Conservation (phyloP, 768 basidiomycete genomes). For the Scleroderma bovista region DNA sequence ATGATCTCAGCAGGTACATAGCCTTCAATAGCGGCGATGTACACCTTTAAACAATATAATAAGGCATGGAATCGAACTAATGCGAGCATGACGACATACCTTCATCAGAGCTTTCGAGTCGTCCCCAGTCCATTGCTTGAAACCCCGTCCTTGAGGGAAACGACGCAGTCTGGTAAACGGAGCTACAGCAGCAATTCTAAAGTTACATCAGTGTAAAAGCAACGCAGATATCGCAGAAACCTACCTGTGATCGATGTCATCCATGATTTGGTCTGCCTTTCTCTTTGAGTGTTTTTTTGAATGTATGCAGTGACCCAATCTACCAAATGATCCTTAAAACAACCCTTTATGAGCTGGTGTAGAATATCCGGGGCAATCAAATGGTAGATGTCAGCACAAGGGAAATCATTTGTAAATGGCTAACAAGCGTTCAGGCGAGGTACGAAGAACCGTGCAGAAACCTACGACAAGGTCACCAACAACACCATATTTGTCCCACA, state of each 20-base stretch:
- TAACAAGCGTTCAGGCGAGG: constrained; percentile 3
- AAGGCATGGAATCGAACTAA: too few species aligned
- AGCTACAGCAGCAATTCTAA: constrained; percentile 10
- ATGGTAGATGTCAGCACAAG: constrained; percentile 17
- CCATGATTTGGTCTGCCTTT: constrained; percentile 23
- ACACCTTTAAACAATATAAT: constrained; percentile 11
- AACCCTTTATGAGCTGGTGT: constrained; percentile 38
- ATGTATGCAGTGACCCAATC: too few species aligned
- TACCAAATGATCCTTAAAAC: constrained; percentile 39
- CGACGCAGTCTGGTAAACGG: constrained; percentile 13
- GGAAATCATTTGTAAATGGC: constrained; percentile 32
- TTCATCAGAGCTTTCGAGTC: constrained; percentile 37
- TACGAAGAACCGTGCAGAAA: background rate
- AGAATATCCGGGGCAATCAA: constrained; percentile 3
- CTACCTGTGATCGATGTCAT: constrained; percentile 32
- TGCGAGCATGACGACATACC: too few species aligned
- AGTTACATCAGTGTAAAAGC: background rate
- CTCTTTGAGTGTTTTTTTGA: too few species aligned
- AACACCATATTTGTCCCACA: constrained; percentile 27
- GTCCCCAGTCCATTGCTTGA: constrained; percentile 34
- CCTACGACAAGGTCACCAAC: constrained; percentile 19
- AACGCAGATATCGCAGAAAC: background rate
- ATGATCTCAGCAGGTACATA: constrained; percentile 18
- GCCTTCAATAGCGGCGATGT: constrained; percentile 18
- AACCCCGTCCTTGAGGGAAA: constrained; percentile 23